Percentiles rank a stretch among this genome's conserved stretches.
These are phyloP conservation scores for Sisymbrium altissimum DNA, from an alignment of 345 rosid genomes.

Conservation along the genomic window DNA sequence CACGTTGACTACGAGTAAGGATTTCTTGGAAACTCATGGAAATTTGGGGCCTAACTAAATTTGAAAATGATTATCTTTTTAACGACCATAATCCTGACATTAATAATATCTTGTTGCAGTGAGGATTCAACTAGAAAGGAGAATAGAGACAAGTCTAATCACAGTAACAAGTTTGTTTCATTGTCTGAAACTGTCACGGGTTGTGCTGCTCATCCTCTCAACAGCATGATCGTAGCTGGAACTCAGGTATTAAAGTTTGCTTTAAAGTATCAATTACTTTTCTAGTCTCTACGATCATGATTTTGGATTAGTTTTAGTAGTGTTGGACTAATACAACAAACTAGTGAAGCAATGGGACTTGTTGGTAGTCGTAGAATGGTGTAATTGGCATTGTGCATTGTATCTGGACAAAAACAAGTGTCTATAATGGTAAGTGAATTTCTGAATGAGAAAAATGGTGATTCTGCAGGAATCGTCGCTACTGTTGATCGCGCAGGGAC, in stretches of 20 bases:
- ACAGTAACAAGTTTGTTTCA: conserved; percentile 71
- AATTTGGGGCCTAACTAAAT: too few relatives aligned
- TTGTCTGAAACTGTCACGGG: conserved; percentile 65
- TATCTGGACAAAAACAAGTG: not conserved
- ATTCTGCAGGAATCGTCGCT: conserved; percentile 58
- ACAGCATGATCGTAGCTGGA: conserved; percentile 73
- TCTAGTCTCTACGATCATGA: not conserved
- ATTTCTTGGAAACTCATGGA: not conserved
- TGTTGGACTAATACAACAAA: conserved; percentile 27
- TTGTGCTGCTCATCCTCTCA: conserved; percentile 74
- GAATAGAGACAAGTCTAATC: conserved; percentile 30
- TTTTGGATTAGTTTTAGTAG: not conserved
- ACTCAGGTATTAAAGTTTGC: conserved; percentile 53
- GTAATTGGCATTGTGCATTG: not conserved
- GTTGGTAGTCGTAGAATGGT: conserved; percentile 4
- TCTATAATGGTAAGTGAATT: not conserved
- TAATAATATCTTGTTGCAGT: conserved; percentile 31
- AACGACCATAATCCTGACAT: not conserved
- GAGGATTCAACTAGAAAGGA: conserved; percentile 40
- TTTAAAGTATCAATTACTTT: not conserved
- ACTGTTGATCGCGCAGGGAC: conserved; percentile 55
- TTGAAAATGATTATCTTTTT: too few relatives aligned
- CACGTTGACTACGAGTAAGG: conserved; percentile 79
- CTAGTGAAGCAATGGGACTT: not conserved
- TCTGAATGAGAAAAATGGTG: conserved; percentile 11